Base-by-base conservation (phyloP, 176 grass and related monocot species). In the Bothriochloa decipiens region DNA sequence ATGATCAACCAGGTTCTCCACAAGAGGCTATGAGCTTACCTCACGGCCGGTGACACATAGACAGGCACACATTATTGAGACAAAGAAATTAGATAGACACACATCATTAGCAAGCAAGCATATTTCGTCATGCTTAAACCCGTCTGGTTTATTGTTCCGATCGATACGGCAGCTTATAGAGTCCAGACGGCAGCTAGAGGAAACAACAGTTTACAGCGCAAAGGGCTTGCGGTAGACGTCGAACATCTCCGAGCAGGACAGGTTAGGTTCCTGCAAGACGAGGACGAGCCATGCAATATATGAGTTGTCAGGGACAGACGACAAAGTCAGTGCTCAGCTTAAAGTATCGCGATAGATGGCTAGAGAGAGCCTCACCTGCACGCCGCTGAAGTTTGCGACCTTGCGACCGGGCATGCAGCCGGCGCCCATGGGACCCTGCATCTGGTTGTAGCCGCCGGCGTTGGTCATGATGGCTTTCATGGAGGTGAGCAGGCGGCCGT, bases 211-310 rank as follows among this genome's bases (percentile, higher is more conserved):
- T 94, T 15, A 98, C 87, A 98, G 50, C 49, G 52, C 61, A 70
- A 98, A 93, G 2, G 93, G 72, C 83, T 57, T 90, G 60, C 62
- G 36, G 22, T 94, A 76, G 80, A 95, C 82, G 60, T 98, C 82
- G 52, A 98, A 94, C 83, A 13, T 90, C 26, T 93, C 86, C 2
- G 91, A 90, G 61, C 83, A 88, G 66, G 96, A 95, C 57, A 98
- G 28, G 73, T 90, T 90, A 81, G 91, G 96, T 87, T 95, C 89
- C 96, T 98, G 93, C 80, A 83, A 60, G 74, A 40, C 37, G 29
- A 32, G 29, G 29, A 62, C 41, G 7, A 37, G 60, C 28, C 1
- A 62, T 23, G 7, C 8, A 2, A 26, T 45, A 57, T n/a, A 57
- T 57, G 22, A 58, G 55, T 23, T 62, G 40, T 80, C 55, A 86